These are phyloP conservation scores for Cryptococcus deneoformans DNA, from an alignment of 1,284 basidiomycete genomes.

Conservation along the genomic window DNA sequence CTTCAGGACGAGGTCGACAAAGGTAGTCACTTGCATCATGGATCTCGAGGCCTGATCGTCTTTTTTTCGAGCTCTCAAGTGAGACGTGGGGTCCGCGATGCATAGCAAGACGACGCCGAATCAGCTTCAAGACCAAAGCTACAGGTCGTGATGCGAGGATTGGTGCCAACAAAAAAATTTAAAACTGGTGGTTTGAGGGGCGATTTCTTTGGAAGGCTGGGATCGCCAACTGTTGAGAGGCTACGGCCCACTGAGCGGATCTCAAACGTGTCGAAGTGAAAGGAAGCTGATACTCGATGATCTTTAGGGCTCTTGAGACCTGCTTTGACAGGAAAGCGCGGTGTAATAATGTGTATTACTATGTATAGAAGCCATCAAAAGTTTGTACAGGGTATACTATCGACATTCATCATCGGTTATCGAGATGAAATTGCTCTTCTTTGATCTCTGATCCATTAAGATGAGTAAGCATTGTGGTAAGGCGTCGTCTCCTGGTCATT, in stretches of 20 bases:
- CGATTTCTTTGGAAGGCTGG: slow-evolving; percentile 1
- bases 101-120: slow-evolving; percentile 15
- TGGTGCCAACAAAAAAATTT: slow-evolving; percentile 15
- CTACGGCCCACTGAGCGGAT: slow-evolving; percentile 16
- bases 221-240: slow-evolving; percentile 13
- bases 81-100: slow-evolving; percentile 21
- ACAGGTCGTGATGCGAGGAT: slow-evolving; percentile 25
- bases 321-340: not conserved
- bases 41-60: slow-evolving; percentile 23
- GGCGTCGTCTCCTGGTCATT: no score
- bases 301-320: not conserved
- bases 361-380: no score
- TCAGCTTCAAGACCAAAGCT: slow-evolving; percentile 17
- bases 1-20: not conserved
- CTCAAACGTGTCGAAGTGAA: not conserved
- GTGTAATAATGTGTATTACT: no score
- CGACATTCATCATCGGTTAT: no score
- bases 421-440: no score
- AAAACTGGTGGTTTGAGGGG: not conserved
- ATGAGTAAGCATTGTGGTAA: no score
- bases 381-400: no score
- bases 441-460: no score
- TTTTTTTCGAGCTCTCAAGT: slow-evolving; percentile 6
- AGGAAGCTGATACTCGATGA: not conserved
- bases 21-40: slow-evolving; percentile 11